Evolutionary conservation across 2,329 filamentous ascomycete species (phyloP).

Genomic region (Exophiala bonariae): DNA sequence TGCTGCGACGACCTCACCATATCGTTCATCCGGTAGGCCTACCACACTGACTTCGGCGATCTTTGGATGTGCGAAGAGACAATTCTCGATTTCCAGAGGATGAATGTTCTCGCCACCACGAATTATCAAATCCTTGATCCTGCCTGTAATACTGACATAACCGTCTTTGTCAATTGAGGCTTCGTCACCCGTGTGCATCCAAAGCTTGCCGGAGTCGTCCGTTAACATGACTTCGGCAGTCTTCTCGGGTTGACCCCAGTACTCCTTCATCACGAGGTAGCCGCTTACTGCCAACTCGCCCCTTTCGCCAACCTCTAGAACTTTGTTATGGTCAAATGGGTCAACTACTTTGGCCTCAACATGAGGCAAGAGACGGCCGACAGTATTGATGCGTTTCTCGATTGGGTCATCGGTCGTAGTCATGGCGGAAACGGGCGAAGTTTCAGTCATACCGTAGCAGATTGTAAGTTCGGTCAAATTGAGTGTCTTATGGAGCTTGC

Average conservation of each 20-base stretch:
- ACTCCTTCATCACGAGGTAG: constrained; percentile 88
- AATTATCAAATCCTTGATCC: constrained; percentile 85
- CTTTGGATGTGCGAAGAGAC: constrained; percentile 69
- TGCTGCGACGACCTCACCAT: constrained; percentile 84
- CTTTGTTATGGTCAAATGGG: constrained; percentile 62
- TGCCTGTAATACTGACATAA: constrained; percentile 72
- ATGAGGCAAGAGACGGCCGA: constrained; percentile 82
- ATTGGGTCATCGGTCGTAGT: constrained; percentile 75
- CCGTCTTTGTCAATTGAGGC: constrained; percentile 74
- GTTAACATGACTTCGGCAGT: constrained; percentile 66
- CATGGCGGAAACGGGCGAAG: constrained; percentile 70
- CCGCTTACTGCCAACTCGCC: constrained; percentile 84
- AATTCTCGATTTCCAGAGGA: constrained; percentile 89
- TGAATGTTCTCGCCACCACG: constrained; percentile 95
- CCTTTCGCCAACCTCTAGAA: constrained; percentile 64
- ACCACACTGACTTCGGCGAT: constrained; percentile 80
- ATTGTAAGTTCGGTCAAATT: constrained; percentile 84
- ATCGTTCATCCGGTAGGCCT: constrained; percentile 75
- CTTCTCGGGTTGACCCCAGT: constrained; percentile 72
- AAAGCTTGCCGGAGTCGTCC: constrained; percentile 54
- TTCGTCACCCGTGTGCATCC: constrained; percentile 94
- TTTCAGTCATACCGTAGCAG: constrained; percentile 97
- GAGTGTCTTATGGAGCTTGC: constrained; percentile 67
- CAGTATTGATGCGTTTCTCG: constrained; percentile 69
- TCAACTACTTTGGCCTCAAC: constrained; percentile 77